Evolutionary conservation across 257 asterid genomes (phyloP), one percentile per base, ranked within the genome.

Genomic region (Jacaranda mimosifolia): DNA sequence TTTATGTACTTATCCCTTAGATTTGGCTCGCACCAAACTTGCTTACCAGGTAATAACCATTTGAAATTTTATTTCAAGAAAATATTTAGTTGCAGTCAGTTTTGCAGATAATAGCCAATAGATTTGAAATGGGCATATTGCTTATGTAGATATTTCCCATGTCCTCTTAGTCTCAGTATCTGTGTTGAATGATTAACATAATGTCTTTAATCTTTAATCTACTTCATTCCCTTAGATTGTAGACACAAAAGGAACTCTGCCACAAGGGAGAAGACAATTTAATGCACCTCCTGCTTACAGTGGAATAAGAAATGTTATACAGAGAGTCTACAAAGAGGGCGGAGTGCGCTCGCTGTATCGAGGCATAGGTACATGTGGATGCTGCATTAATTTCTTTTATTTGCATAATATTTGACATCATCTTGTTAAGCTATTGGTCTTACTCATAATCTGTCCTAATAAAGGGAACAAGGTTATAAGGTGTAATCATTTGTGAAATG

Each of bases 11-110:
- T 89, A 89, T 81, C 94, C 94, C 49, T 79, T 89, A 68, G 94
- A 89, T 82, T 81, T 89, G 84, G 94, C 92, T 40, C 94, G 94
- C n/a, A 87, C 94, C 43, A 89, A 87, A 81, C 88, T 89, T 63
- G 94, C 94, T 60, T 89, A 87, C 78, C 94, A 89, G 94, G 94
- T 89, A 56, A 58, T 66, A 74, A 7, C 32, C 65, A 38, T 19
- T 78, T 78, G 18, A 15, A 7, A 35, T 15, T 26, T 26, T 77
- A 7, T 42, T 42, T 42, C 46, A 42, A 26, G 32, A 26, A 26
- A 26, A 26, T 26, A 26, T 26, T 26, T 26, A 26, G 32, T 26
- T 26, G 46, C 46, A 42, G 7, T 42, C 46, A 42, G 9, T 42
- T 42, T 42, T 74, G 14, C 39, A 0, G 32, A 26, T 26, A 26